Evolutionary conservation across 495 filamentous ascomycete genomes (phyloP), one percentile per base, ranked within the genome.

Genomic region (Penicillium cinerascens): DNA sequence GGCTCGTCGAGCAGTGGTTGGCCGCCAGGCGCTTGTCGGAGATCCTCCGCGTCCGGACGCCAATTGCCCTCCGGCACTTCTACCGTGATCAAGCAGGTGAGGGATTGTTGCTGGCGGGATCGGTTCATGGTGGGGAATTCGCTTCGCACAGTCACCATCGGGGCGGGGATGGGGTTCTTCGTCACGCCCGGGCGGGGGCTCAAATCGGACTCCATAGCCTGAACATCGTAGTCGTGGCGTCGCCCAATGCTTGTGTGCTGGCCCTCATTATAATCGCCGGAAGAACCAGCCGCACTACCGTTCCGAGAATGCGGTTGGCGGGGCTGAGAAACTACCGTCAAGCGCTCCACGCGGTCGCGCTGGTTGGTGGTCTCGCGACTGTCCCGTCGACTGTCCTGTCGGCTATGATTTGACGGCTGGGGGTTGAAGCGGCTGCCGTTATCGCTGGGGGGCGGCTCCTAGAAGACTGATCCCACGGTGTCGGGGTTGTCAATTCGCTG

Each of bases 41-140:
- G 64, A 55, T 96, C 92, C 42, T 96, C 89, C 6, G 85, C 83
- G 59, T 93, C 86, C 0, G 89, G 87, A 41, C 80, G 82, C 95
- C 91, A 97, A 68, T 95, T 95, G 49, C 83, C 89, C 61, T 95
- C 92, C 0, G 91, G 83, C 4, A 99, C 91, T 71, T 99, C 93
- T 29, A 99, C 83, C 0, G 95, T 97, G 25, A 99, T 80, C 56
- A 99, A 73, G 66, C 95, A 97, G 0, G 93, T 97, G 59, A 99
- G 72, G 3, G 86, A 92, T 70, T 99, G 93, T 68, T 97, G 93
- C 67, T 95, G 90, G 43, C 93, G 87, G 29, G 92, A 96, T 51
- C 89, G 81, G 60, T 78, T 97, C 60, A 99, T 78, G 2, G 93
- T 97, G 10, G 93, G 93, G 63, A 96, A 99, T 72, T 99, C 93